phyloP scores from a whole-genome alignment of 2,329 filamentous ascomycete genomes.

The Pseudogymnoascus sp. region DNA sequence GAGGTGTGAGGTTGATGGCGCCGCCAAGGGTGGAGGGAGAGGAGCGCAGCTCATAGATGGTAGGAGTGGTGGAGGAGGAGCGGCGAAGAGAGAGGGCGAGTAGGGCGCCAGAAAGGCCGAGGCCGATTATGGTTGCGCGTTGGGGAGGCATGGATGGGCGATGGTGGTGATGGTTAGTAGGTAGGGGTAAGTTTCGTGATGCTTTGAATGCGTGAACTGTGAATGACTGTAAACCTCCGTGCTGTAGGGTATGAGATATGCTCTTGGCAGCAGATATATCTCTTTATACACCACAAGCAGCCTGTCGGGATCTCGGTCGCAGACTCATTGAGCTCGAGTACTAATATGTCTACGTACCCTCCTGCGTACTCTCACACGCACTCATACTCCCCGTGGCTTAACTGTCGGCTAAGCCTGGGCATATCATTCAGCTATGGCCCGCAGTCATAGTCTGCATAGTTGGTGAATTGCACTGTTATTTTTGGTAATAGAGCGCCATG shows the following conservation, averaged over 20 bases:
- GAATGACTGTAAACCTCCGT: not conserved
- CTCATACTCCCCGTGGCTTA: not conserved
- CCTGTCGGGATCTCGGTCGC: too few relatives aligned
- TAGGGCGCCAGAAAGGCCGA: constrained; percentile 43
- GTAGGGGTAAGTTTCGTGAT: not conserved
- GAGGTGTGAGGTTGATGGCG: constrained; percentile 40
- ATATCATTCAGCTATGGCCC: not conserved
- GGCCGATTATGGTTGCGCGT: constrained; percentile 37
- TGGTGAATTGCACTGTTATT: not conserved
- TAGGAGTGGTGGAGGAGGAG: constrained; percentile 33
- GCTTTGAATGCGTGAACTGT: not conserved
- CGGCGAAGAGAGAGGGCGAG: constrained; percentile 42
- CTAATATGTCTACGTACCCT: too few relatives aligned
- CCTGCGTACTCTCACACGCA: not conserved
- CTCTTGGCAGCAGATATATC: not conserved
- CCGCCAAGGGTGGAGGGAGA: constrained; percentile 38
- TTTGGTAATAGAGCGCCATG: not conserved
- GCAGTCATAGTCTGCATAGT: not conserved
- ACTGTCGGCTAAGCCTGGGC: not conserved
- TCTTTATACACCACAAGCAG: not conserved
- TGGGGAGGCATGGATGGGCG: not conserved
- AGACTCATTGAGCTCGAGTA: too few relatives aligned
- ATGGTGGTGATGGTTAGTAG: not conserved
- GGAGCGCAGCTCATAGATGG: constrained; percentile 41
- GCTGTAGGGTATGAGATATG: not conserved